Conservation (phyloP, 192 early-diverging fungal genomes). For the Hyaloraphidium curvatum region DNA sequence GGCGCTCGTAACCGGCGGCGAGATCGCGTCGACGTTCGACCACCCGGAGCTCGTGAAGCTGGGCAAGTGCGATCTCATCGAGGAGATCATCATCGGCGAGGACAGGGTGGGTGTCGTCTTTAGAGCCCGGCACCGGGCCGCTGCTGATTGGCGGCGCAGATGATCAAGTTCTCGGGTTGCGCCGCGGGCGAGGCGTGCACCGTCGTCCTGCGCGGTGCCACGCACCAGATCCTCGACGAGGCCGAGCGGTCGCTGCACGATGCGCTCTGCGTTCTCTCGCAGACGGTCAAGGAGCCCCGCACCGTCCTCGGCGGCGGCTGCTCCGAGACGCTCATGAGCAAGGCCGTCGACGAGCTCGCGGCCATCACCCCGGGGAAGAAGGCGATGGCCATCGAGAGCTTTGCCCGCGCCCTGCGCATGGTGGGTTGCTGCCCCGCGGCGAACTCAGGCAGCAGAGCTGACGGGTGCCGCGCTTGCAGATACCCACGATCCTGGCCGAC, state of each 20-base stretch:
- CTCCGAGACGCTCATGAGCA: constrained; percentile 92
- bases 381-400: constrained; percentile 84
- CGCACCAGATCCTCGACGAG: constrained; percentile 86
- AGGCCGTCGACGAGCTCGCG: constrained; percentile 86
- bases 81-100: constrained; percentile 97
- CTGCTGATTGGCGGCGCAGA: constrained; percentile 11
- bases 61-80: constrained; percentile 88
- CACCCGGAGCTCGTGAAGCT: constrained; percentile 89
- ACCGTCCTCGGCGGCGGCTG: constrained; percentile 92
- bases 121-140: no score
- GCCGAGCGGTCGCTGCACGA: constrained; percentile 95
- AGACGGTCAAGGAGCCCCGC: constrained; percentile 83
- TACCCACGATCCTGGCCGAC: constrained; percentile 92
- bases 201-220: constrained; percentile 90
- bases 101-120: no score
- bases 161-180: constrained; percentile 93
- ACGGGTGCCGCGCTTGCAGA: constrained; percentile 22
- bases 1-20: constrained; percentile 92
- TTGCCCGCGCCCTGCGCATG: constrained; percentile 72
- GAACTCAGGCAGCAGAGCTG: no score
- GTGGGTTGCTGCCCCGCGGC: background rate
- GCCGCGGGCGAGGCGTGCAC: constrained; percentile 95
- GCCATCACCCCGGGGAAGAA: constrained; percentile 83
- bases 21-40: constrained; percentile 96
- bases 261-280: constrained; percentile 84